A percentile compares a stretch with the other conserved stretches of the same genome.
Conservation (phyloP, 2,329 filamentous ascomycete species). For the Hypoxylon sp. region DNA sequence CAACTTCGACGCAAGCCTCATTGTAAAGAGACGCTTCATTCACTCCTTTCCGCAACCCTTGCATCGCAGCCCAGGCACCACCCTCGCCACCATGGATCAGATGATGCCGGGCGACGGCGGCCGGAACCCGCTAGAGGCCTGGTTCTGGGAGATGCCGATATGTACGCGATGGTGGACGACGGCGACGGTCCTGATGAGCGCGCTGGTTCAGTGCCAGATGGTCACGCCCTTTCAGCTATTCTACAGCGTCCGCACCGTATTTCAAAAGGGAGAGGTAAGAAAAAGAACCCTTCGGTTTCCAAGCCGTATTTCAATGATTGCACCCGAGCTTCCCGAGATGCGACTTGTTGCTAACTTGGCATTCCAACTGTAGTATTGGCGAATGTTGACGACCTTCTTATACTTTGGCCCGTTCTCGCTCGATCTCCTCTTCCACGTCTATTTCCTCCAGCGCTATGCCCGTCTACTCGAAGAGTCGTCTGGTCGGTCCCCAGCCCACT, state of each 20-base stretch:
- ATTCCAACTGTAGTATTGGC: slow-evolving; percentile 77
- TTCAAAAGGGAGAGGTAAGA: slow-evolving; percentile 86
- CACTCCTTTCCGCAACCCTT: not conserved
- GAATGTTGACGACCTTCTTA: slow-evolving; percentile 92
- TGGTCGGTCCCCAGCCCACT: slow-evolving; percentile 89
- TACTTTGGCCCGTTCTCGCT: slow-evolving; percentile 96
- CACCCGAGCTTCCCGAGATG: not conserved
- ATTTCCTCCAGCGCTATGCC: slow-evolving; percentile 96
- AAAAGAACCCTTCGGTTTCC: not conserved
- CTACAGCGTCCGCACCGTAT: slow-evolving; percentile 93
- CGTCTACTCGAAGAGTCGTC: slow-evolving; percentile 94
- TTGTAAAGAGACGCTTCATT: not conserved
- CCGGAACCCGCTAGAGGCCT: slow-evolving; percentile 85
- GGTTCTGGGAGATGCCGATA: slow-evolving; percentile 98
- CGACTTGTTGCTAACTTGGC: slow-evolving; percentile 11
- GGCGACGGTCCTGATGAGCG: slow-evolving; percentile 85
- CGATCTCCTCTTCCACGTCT: slow-evolving; percentile 96
- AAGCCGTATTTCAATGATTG: not conserved
- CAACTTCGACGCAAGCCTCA: not conserved
- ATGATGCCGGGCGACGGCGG: slow-evolving; percentile 64
- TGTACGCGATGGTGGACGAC: slow-evolving; percentile 98
- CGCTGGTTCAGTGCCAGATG: slow-evolving; percentile 91
- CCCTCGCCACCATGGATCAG: slow-evolving; percentile 58
- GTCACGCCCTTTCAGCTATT: slow-evolving; percentile 95
- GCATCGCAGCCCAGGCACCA: not conserved